Conservation (phyloP, 1,139 yeast species). For the Taphrina communis region DNA sequence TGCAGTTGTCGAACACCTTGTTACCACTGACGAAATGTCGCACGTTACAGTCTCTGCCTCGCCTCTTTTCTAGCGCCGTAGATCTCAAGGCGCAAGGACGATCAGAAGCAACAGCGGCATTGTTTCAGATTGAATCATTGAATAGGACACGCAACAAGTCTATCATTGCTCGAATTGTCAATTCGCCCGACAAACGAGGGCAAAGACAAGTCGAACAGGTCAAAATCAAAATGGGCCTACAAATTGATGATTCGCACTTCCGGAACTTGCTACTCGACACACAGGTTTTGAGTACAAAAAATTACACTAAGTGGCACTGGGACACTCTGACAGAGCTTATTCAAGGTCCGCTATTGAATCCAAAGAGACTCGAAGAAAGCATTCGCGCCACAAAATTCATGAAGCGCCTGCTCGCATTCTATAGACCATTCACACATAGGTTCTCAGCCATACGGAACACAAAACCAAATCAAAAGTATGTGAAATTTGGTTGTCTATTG, state of each 20-base stretch:
- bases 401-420: slow-evolving; percentile 82
- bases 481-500: slow-evolving; percentile 74
- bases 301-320: slow-evolving; percentile 90
- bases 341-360: slow-evolving; percentile 78
- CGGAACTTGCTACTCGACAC: slow-evolving; percentile 71
- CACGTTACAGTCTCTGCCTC: slow-evolving; percentile 50
- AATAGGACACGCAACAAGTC: slow-evolving; percentile 41
- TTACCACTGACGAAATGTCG: slow-evolving; percentile 56
- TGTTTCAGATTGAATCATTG: slow-evolving; percentile 56
- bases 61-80: slow-evolving; percentile 50
- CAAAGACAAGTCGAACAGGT: slow-evolving; percentile 54
- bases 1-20: slow-evolving; percentile 61
- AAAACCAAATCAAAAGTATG: slow-evolving; percentile 62
- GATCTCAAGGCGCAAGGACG: slow-evolving; percentile 46
- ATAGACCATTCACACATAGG: slow-evolving; percentile 85
- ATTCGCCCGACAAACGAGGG: slow-evolving; percentile 48
- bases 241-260: slow-evolving; percentile 73
- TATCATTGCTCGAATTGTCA: slow-evolving; percentile 6
- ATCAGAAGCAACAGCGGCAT: slow-evolving; percentile 49
- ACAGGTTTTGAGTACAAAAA: slow-evolving; percentile 76
- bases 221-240: slow-evolving; percentile 58
- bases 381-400: slow-evolving; percentile 81
- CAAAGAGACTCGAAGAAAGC: slow-evolving; percentile 76
- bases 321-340: slow-evolving; percentile 67
- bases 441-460: slow-evolving; percentile 68